Conservation (phyloP, 257 asterid genomes). For the Rauvolfia tetraphylla region DNA sequence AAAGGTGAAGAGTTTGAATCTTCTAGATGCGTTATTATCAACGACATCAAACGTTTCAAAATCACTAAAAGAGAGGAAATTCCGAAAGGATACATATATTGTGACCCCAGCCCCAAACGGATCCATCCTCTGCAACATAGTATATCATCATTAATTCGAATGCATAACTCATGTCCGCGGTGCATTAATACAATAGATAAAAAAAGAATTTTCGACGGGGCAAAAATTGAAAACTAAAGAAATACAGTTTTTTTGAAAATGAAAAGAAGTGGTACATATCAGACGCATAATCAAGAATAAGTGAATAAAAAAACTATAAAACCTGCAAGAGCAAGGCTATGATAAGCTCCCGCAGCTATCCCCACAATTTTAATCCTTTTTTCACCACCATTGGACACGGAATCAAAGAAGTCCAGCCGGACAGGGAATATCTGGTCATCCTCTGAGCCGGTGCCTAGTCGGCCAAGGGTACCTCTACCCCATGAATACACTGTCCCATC, state of each 20-base stretch:
- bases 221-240: no score
- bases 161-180: not conserved
- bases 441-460: constrained; percentile 82
- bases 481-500: constrained; percentile 83
- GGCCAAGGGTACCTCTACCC: constrained; percentile 93
- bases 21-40: not conserved
- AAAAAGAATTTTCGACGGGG: not conserved
- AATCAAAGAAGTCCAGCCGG: constrained; percentile 47
- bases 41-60: not conserved
- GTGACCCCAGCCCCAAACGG: constrained; percentile 93
- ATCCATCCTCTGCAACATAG: constrained; percentile 80
- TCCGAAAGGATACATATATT: constrained; percentile 71
- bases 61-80: not conserved
- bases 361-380: constrained; percentile 58
- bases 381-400: constrained; percentile 8
- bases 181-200: no score
- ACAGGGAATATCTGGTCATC: constrained; percentile 49
- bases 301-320: not conserved
- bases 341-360: constrained; percentile 87
- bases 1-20: not conserved
- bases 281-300: not conserved
- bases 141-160: constrained; percentile 4
- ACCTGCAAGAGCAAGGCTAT: constrained; percentile 93
- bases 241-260: no score
- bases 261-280: no score